phyloP scores from a whole-genome alignment of 169 alveolate species.

The Plasmodium reichenowi region DNA sequence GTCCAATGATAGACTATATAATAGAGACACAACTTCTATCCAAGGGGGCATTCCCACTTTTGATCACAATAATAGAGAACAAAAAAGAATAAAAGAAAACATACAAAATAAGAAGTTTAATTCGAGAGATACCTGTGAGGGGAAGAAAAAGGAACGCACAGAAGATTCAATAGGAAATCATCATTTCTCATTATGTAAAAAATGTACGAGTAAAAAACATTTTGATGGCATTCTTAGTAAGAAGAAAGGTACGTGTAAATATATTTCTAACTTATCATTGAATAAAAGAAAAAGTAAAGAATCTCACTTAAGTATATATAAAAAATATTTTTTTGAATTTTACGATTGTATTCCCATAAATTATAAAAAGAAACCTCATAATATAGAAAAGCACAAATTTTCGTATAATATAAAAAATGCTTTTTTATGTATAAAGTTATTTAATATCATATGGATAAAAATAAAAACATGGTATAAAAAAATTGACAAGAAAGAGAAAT shows the following conservation, averaged over 20 bases:
- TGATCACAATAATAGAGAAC: too few species aligned
- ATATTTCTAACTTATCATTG: slow-evolving; percentile 28
- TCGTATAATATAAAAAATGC: slow-evolving; percentile 6
- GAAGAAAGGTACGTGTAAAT: slow-evolving; percentile 17
- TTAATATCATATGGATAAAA: slow-evolving; percentile 10
- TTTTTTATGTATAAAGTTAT: slow-evolving; percentile 13
- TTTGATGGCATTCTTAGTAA: not conserved
- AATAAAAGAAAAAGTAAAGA: slow-evolving; percentile 3
- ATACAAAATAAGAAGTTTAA: not conserved
- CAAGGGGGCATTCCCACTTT: too few species aligned
- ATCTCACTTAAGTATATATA: slow-evolving; percentile 1
- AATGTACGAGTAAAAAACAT: not conserved
- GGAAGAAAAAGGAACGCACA: not conserved
- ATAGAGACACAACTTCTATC: too few species aligned
- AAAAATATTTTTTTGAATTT: slow-evolving; percentile 21
- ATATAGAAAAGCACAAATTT: slow-evolving; percentile 8
- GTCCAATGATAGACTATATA: not conserved
- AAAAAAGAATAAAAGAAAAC: too few species aligned
- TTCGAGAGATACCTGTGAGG: not conserved
- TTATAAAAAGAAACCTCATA: slow-evolving; percentile 19
- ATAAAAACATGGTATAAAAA: slow-evolving; percentile 8
- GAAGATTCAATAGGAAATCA: not conserved
- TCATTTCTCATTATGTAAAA: not conserved
- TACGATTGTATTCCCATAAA: slow-evolving; percentile 38
- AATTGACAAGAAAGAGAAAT: slow-evolving; percentile 11